Evolutionary conservation across 805 yeast genomes (phyloP), one percentile per base, ranked within the genome.

Genomic region (Starmerella scarabaei): DNA sequence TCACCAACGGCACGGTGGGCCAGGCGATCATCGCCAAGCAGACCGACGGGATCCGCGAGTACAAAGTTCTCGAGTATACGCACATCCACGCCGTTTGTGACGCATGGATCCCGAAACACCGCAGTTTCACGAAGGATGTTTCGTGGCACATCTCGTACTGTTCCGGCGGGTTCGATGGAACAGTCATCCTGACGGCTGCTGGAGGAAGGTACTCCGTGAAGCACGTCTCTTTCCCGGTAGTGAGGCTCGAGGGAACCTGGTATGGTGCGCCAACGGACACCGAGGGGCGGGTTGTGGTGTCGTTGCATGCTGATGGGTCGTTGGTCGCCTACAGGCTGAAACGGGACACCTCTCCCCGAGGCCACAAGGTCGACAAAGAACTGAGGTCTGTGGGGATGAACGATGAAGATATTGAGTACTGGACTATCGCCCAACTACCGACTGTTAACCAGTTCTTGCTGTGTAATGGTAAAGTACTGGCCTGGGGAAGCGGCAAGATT

Each of bases 61-160:
- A 49, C 43, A 28, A 37, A 14, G 43, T 38, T 12, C 35, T 54
- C 38, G 42, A 44, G 11, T 47, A 42, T 32, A 37, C 44, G 9
- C 60, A 56, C 37, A 27, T 27, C 12, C 47, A 51, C 14, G 39
- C 45, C 7, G 55, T 55, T 5, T 40, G 49, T 5, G 44, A 50
- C 4, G 51, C 48, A 21, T 55, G 59, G 60, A 42, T 54, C 6
- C 38, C 51, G 2, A 44, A 49, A 27, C 33, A 37, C 8, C 47
- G 48, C 15, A 32, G 36, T 18, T 37, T 48, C 24, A 2, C 21
- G 9, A 40, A 44, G 18, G 38, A 28, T 2, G 31, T 19, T 5
- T 33, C 34, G 18, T 12, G 23, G 12, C 21, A 38, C 12, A 29
- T 43, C 15, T 35, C 42, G 20, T 33, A 41, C 11, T 48, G 45